Percentiles rank a stretch among this genome's conserved stretches.
These are phyloP conservation scores for Chlorella sp. DNA, from an alignment of 139 green algal genomes.

Conservation along the genomic window DNA sequence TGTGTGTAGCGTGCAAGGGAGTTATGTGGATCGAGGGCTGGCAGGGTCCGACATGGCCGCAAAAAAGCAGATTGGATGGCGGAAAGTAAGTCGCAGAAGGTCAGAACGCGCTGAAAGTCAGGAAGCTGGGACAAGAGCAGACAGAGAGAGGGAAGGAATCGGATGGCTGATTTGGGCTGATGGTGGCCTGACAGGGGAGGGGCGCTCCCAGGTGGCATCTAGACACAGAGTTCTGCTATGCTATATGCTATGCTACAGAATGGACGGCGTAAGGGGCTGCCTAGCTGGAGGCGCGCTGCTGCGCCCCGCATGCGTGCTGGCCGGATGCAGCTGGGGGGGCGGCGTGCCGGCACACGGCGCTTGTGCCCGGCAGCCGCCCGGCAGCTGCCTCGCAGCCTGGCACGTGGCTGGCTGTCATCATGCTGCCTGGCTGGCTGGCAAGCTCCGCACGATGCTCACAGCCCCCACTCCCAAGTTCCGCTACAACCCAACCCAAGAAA, in stretches of 20 bases:
- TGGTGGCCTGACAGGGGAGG: not conserved
- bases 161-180: too few species aligned
- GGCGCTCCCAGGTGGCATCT: too few species aligned
- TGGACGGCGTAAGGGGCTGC: not conserved
- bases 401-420: not conserved
- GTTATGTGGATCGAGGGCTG: too few species aligned
- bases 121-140: not conserved
- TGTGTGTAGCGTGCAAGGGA: too few species aligned
- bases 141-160: not conserved
- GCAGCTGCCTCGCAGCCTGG: not conserved
- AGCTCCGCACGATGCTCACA: too few species aligned
- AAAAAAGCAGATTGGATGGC: too few species aligned
- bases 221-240: too few species aligned
- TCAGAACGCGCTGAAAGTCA: not conserved
- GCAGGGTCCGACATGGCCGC: too few species aligned
- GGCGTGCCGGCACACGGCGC: not conserved
- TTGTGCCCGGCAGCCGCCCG: not conserved
- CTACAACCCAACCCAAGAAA: too few species aligned
- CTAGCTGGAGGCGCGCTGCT: not conserved
- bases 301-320: not conserved
- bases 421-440: too few species aligned
- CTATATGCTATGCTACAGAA: not conserved
- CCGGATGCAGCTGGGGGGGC: not conserved
- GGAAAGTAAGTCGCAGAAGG: not conserved
- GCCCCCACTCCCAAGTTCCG: too few species aligned